Evolutionary conservation across 2,329 filamentous ascomycete species (phyloP).

Genomic region (Oidium heveae): DNA sequence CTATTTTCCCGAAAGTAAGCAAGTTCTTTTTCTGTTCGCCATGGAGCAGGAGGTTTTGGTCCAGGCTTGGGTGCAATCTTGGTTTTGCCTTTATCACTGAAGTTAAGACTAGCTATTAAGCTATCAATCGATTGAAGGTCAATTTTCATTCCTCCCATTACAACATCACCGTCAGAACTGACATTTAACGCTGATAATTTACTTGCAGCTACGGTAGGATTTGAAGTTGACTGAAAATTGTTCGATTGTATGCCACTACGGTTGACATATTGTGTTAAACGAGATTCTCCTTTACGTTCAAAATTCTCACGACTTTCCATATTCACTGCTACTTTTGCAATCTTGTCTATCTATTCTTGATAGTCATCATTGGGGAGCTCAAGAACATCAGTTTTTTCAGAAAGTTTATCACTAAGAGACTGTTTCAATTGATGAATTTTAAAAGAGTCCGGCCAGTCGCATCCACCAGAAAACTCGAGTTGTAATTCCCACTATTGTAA

Average conservation of each 20-base stretch:
- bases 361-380: neutral
- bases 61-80: neutral
- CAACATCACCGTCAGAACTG: neutral
- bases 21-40: neutral
- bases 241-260: neutral
- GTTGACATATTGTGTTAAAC: neutral
- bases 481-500: no score
- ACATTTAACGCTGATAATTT: neutral
- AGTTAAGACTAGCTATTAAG: neutral
- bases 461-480: no score
- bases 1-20: neutral
- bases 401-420: neutral
- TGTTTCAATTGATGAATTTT: neutral
- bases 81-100: neutral
- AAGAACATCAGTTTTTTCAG: neutral
- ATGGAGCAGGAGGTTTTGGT: neutral
- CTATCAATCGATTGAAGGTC: neutral
- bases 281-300: neutral
- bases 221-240: neutral
- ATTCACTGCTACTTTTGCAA: neutral
- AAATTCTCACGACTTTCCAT: neutral
- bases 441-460: no score
- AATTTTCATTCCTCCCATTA: neutral
- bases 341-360: neutral
- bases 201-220: no score